Percentiles rank a stretch among this genome's conserved stretches.
Evolutionary conservation across 2,329 filamentous ascomycete genomes (phyloP).

Genomic region (Fusarium nematophilum): DNA sequence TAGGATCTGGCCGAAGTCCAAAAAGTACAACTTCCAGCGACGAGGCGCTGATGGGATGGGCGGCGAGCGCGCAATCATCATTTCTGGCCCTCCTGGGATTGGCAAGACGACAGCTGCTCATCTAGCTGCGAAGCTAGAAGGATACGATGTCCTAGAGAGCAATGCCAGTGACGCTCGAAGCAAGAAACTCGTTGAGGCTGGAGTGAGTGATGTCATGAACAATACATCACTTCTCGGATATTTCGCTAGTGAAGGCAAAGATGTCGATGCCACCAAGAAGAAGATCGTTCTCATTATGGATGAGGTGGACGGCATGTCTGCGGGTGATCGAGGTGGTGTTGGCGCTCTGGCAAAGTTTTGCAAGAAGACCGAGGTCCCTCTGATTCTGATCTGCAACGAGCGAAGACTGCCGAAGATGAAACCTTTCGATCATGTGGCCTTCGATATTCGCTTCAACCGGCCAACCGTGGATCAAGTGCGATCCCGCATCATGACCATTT

Average conservation of each 20-base stretch:
- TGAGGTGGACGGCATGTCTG: conserved; percentile 98
- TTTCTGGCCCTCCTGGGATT: conserved; percentile 94
- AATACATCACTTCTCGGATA: conserved; percentile 93
- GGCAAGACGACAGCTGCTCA: conserved; percentile 98
- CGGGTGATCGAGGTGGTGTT: conserved; percentile 94
- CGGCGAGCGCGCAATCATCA: conserved; percentile 87
- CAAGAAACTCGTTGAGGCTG: conserved; percentile 92
- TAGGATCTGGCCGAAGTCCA: conserved; percentile 80
- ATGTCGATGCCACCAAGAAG: conserved; percentile 84
- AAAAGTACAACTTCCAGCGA: conserved; percentile 84
- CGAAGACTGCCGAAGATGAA: conserved; percentile 96
- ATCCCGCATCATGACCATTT: conserved; percentile 93
- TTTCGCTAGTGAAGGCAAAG: conserved; percentile 86
- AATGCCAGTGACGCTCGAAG: conserved; percentile 97
- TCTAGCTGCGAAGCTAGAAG: conserved; percentile 90
- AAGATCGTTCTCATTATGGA: conserved; percentile 98
- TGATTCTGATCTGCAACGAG: conserved; percentile 99
- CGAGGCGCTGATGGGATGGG: conserved; percentile 88
- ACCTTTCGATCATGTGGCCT: conserved; percentile 89
- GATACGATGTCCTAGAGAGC: conserved; percentile 92
- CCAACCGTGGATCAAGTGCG: conserved; percentile 93
- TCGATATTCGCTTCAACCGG: conserved; percentile 86
- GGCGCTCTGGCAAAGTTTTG: conserved; percentile 93
- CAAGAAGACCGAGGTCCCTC: conserved; percentile 92
- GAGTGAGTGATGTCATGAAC: conserved; percentile 89